Percentiles rank a stretch among this genome's conserved stretches.
Conservation (phyloP, 2,329 filamentous ascomycete genomes). For the Pestalotiopsis sp. region DNA sequence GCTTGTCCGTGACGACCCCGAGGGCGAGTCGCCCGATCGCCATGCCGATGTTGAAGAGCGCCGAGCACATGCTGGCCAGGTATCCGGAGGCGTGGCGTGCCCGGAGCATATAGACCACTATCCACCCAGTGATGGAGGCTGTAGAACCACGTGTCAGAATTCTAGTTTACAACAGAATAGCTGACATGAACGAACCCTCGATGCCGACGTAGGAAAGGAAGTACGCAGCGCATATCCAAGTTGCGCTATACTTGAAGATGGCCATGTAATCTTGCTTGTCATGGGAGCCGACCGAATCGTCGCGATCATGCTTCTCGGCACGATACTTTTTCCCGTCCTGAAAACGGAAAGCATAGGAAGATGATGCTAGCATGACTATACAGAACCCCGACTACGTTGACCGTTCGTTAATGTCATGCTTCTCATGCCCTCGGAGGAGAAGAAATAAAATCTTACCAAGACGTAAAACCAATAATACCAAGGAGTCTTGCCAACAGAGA, state of each 20-base stretch:
- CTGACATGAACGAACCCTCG: conserved; percentile 29
- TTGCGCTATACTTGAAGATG: conserved; percentile 35
- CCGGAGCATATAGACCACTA: conserved; percentile 47
- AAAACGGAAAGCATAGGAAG: conserved; percentile 38
- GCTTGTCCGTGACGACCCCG: conserved; percentile 32
- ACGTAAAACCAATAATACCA: conserved; percentile 44
- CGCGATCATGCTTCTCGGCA: conserved; percentile 19
- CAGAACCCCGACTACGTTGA: conserved; percentile 19
- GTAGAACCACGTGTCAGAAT: background rate
- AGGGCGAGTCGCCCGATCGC: conserved; percentile 39
- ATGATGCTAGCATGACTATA: conserved; percentile 27
- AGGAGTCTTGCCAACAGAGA: conserved; percentile 25
- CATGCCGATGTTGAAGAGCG: conserved; percentile 48
- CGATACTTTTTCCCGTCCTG: conserved; percentile 36
- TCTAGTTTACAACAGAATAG: no score
- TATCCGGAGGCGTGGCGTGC: conserved; percentile 38
- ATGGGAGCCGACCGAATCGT: background rate
- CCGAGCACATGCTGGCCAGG: conserved; percentile 41
- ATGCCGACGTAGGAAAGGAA: conserved; percentile 47
- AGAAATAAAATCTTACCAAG: no score
- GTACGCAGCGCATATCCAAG: conserved; percentile 44
- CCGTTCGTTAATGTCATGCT: background rate
- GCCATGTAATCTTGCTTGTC: conserved; percentile 17
- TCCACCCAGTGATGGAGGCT: conserved; percentile 46
- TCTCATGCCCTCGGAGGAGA: no score